These are phyloP conservation scores for Athelia sp. DNA, from an alignment of 1,284 basidiomycete genomes.

Conservation along the genomic window DNA sequence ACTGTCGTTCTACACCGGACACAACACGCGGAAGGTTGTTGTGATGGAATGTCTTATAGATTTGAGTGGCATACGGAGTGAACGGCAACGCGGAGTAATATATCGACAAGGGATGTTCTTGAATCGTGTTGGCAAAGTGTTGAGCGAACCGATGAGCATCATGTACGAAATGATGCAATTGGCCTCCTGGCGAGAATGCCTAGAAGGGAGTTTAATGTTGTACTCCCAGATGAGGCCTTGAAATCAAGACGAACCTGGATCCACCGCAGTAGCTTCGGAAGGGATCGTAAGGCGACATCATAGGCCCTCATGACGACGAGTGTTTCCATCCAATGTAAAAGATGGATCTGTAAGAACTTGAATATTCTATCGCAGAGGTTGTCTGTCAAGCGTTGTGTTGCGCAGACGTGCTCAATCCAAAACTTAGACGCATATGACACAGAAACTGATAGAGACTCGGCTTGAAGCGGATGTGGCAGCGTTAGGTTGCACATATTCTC, in stretches of 20 bases:
- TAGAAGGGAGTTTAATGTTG: neutral
- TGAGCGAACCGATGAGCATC: neutral
- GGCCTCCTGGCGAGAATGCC: neutral
- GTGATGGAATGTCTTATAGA: slow-evolving; percentile 1
- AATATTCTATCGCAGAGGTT: neutral
- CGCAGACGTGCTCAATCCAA: neutral
- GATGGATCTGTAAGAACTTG: neutral
- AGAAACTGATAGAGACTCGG: neutral
- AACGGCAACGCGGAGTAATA: neutral
- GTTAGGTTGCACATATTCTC: neutral
- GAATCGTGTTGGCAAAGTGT: neutral
- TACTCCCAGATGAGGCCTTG: neutral
- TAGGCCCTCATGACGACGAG: neutral
- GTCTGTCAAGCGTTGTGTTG: neutral
- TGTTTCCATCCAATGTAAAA: slow-evolving; percentile 1
- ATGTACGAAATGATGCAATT: neutral
- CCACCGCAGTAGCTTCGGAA: neutral
- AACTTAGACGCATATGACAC: neutral
- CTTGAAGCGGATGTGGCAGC: neutral
- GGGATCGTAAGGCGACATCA: neutral
- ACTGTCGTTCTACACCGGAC: neutral
- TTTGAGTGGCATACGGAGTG: neutral
- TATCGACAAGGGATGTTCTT: neutral
- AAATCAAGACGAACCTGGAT: neutral
- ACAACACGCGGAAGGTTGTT: neutral